Base-by-base conservation (phyloP, 2,329 filamentous ascomycete genomes). In the Pseudogymnoascus sp. region DNA sequence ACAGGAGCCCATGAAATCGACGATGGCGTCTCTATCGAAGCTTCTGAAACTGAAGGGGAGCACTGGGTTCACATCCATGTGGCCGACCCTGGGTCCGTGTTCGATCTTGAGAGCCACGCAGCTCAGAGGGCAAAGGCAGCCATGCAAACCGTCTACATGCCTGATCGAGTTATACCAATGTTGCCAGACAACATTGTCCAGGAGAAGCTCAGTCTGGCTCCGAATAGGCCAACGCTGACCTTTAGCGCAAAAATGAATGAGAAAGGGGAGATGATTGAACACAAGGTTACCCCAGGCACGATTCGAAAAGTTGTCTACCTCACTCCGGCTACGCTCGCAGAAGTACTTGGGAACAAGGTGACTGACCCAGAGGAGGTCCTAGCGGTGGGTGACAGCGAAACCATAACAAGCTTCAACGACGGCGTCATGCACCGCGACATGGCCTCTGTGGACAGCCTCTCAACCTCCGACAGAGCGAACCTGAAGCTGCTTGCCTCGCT, bases 31-130 rank as follows among this genome's bases (percentile, higher is more conserved):
- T 93, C 89, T 0, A 69, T 94, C 6, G 86, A 91, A 69, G 71
- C 73, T 50, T 81, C 86, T 1, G 73, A 77, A 3, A 75, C 65
- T 65, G 64, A 78, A 18, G 70, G 78, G 58, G 78, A 88, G 65
- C 84, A 82, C 68, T 94, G 90, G 90, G 76, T 93, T 30, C 89
- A 91, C 68, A 74, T 91, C 33, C 90, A 94, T 71, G 81, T 89
- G 41, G 90, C 90, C 12, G 90, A 94, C 68, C 89, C 89, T 7
- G 87, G 87, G 2, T 89, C 90, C 4, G 82, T 83, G 62, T 83
- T 94, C 64, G 68, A 75, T 18, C 82, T 83, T 15, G 76, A 82
- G 20, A 83, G 84, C 37, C 74, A 77, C 7, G 72, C 90, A 6
- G 80, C 82, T 35, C 77, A 81, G 63, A 82, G 83, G 68, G 84